A percentile compares a stretch with the other conserved stretches of the same genome.
Evolutionary conservation across 192 early-diverging fungal genomes (phyloP).

Genomic region (Coemansia sp.): DNA sequence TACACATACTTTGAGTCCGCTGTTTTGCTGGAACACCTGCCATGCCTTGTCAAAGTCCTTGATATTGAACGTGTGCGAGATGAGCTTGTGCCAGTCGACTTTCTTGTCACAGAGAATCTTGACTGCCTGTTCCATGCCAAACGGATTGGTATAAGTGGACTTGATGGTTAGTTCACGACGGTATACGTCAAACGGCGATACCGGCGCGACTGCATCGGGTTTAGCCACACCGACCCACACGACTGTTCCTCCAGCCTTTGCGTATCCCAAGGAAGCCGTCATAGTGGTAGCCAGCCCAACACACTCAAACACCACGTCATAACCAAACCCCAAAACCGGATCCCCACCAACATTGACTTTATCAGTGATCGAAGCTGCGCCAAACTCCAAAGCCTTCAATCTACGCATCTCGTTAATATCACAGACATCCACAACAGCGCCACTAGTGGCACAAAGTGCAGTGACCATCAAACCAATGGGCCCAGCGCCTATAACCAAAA

Average conservation of each 20-base stretch:
- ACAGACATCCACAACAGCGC: constrained; percentile 45
- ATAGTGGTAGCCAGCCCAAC: constrained; percentile 54
- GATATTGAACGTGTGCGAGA: constrained; percentile 50
- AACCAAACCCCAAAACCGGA: constrained; percentile 39
- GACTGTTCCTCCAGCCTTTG: constrained; percentile 50
- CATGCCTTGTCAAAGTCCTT: constrained; percentile 55
- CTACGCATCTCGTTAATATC: constrained; percentile 52
- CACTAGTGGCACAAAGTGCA: constrained; percentile 35
- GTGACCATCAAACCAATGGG: constrained; percentile 59
- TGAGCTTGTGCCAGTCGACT: constrained; percentile 45
- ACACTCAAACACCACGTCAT: constrained; percentile 57
- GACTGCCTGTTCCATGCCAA: constrained; percentile 55
- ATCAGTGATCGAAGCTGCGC: constrained; percentile 18
- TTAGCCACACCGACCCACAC: constrained; percentile 59
- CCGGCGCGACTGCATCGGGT: constrained; percentile 37
- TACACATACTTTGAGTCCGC: constrained; percentile 55
- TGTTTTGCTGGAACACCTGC: constrained; percentile 38
- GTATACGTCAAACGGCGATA: constrained; percentile 56
- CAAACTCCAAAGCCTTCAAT: constrained; percentile 37
- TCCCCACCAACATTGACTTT: constrained; percentile 31
- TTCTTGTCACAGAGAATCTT: constrained; percentile 46
- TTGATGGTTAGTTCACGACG: constrained; percentile 57
- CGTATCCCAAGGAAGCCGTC: constrained; percentile 36
- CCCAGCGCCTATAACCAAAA: constrained; percentile 53
- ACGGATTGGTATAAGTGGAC: constrained; percentile 57